Percentiles rank a stretch among this genome's conserved stretches.
Conservation (phyloP, 345 rosid species). For the Salix brachista region DNA sequence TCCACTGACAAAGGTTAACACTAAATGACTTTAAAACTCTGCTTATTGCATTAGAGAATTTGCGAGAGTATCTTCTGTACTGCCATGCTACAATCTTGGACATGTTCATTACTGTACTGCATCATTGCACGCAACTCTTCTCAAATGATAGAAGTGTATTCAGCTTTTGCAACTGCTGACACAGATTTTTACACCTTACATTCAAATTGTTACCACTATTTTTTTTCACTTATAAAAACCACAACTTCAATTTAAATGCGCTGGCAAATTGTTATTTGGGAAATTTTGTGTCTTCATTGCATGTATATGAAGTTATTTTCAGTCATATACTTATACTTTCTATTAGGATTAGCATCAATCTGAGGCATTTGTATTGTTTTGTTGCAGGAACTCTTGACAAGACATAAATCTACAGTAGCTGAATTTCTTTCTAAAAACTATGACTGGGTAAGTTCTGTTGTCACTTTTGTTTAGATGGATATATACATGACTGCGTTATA, state of each 20-base stretch:
- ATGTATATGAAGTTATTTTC: not conserved
- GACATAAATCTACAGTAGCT: constrained; percentile 98
- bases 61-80: not conserved
- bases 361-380: constrained; percentile 20
- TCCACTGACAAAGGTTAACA: not conserved
- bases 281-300: not conserved
- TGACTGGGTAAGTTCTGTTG: constrained; percentile 67
- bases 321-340: not conserved
- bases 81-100: not conserved
- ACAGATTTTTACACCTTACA: not conserved
- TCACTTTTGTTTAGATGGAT: not conserved
- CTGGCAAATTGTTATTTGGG: not conserved
- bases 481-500: not conserved
- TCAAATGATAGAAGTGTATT: not conserved
- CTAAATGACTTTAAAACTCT: not conserved
- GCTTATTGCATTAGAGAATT: not conserved
- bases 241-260: not conserved
- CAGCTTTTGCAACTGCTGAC: not conserved
- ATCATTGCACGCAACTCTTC: not conserved
- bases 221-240: not conserved
- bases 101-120: not conserved
- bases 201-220: no score
- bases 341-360: not conserved
- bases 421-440: constrained; percentile 88
- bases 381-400: constrained; percentile 83